A percentile compares a stretch with the other conserved stretches of the same genome.
Evolutionary conservation across 2,329 filamentous ascomycete genomes (phyloP).

Genomic region (Trichocomaceae sp.): DNA sequence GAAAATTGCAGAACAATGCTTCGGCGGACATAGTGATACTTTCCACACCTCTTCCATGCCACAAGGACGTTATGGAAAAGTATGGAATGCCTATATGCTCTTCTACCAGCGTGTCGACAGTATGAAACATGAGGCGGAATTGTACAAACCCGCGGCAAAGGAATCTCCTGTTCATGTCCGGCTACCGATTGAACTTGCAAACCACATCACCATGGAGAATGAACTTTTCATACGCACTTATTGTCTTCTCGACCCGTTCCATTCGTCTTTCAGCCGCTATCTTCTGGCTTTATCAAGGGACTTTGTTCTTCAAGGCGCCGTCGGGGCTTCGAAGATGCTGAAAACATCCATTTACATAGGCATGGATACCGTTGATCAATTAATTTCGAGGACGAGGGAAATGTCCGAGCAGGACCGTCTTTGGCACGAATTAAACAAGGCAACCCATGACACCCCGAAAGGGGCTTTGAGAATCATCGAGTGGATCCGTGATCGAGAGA

Average conservation of each 20-base stretch:
- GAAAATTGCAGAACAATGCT: slow-evolving; percentile 69
- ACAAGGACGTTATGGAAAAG: slow-evolving; percentile 54
- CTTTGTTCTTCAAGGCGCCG: slow-evolving; percentile 46
- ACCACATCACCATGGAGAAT: slow-evolving; percentile 64
- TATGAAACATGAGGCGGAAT: slow-evolving; percentile 49
- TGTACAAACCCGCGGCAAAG: slow-evolving; percentile 40
- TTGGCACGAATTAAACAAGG: slow-evolving; percentile 45
- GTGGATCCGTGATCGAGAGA: slow-evolving; percentile 53
- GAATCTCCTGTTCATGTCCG: slow-evolving; percentile 45
- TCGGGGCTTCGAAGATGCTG: slow-evolving; percentile 42
- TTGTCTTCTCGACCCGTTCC: slow-evolving; percentile 68
- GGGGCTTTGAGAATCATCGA: slow-evolving; percentile 56
- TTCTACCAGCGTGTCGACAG: slow-evolving; percentile 82
- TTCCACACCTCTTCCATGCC: slow-evolving; percentile 42
- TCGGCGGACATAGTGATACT: slow-evolving; percentile 62
- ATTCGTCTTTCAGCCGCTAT: slow-evolving; percentile 59
- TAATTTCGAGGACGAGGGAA: slow-evolving; percentile 66
- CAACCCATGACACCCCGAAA: slow-evolving; percentile 45
- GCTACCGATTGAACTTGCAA: slow-evolving; percentile 40
- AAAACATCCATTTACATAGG: slow-evolving; percentile 37
- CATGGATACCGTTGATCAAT: slow-evolving; percentile 63
- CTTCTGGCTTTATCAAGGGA: slow-evolving; percentile 54
- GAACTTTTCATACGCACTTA: slow-evolving; percentile 66
- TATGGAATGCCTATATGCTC: slow-evolving; percentile 89
- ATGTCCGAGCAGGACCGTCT: slow-evolving; percentile 56